Percentiles rank a stretch among this genome's conserved stretches.
Conservation (phyloP, 1,284 basidiomycete species). For the Fomitopsis palustris region DNA sequence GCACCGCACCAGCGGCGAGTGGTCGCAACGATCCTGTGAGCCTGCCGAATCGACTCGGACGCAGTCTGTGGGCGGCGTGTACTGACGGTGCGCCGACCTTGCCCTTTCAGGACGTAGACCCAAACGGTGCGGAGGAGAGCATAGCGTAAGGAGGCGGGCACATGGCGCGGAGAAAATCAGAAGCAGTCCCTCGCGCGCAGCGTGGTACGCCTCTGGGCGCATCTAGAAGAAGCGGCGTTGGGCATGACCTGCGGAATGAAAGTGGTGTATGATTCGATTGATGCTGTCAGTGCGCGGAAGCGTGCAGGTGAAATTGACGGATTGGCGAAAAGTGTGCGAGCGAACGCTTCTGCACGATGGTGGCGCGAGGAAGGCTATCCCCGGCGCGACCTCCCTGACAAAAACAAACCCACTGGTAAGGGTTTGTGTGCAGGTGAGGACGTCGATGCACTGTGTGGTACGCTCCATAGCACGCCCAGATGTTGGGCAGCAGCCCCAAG, state of each 20-base stretch:
- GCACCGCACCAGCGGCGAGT: slow-evolving; percentile 61
- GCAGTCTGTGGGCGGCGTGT: neutral
- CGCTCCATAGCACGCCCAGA: too few relatives aligned
- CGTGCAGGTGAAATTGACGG: neutral
- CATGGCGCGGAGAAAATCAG: neutral
- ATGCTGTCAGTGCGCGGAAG: neutral
- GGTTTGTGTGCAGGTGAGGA: too few relatives aligned
- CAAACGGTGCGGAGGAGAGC: neutral
- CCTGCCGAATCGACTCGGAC: slow-evolving; percentile 1
- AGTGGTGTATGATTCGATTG: neutral
- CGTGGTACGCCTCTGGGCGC: neutral
- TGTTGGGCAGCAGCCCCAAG: too few relatives aligned
- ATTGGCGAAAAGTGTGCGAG: neutral
- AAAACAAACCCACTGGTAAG: neutral
- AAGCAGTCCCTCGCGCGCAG: neutral
- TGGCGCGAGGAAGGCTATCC: neutral
- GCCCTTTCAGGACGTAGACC: slow-evolving; percentile 1
- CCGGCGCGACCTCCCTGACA: neutral
- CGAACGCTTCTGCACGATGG: neutral
- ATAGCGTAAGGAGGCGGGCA: neutral
- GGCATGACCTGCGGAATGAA: neutral
- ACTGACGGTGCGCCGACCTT: neutral
- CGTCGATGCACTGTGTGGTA: too few relatives aligned
- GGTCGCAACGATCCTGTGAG: slow-evolving; percentile 82
- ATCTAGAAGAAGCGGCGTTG: neutral